Percentiles rank a stretch among this genome's conserved stretches.
Conservation (phyloP, 306 rosid genomes). For the Echinosophora koreensis region DNA sequence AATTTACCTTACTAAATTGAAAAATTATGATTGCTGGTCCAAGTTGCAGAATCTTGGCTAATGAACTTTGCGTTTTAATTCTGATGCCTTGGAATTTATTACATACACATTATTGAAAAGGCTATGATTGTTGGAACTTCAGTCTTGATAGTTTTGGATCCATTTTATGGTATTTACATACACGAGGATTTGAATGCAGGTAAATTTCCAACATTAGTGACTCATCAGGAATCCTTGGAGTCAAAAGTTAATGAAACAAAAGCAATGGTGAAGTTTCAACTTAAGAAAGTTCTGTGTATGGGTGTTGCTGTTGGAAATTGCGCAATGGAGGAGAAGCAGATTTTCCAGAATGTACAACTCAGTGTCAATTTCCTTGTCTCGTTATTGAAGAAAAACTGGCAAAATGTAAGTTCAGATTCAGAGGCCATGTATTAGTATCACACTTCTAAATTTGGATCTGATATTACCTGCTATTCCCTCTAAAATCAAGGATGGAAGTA, state of each 20-base stretch:
- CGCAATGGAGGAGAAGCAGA: constrained; percentile 76
- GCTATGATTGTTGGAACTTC: background rate
- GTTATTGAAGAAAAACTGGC: constrained; percentile 74
- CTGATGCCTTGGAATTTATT: background rate
- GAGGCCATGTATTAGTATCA: background rate
- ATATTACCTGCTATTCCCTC: background rate
- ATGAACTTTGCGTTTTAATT: background rate
- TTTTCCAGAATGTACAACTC: constrained; percentile 74
- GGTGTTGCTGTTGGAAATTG: constrained; percentile 76
- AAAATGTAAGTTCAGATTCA: constrained; percentile 58
- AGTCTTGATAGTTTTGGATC: constrained; percentile 6
- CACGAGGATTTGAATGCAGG: constrained; percentile 45
- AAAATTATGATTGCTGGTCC: background rate
- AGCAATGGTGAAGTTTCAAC: constrained; percentile 71
- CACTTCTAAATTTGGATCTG: background rate
- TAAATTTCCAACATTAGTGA: constrained; percentile 69
- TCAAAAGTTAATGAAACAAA: constrained; percentile 71
- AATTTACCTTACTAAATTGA: background rate
- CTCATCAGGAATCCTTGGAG: constrained; percentile 75
- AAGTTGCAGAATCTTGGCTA: background rate
- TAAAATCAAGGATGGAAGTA: background rate
- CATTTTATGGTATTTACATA: background rate
- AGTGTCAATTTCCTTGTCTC: constrained; percentile 76
- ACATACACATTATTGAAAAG: background rate
- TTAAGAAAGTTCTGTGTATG: constrained; percentile 77